Evolutionary conservation across 1,139 yeast species (phyloP).

Genomic region (Kurtzmaniella quercitrusa): DNA sequence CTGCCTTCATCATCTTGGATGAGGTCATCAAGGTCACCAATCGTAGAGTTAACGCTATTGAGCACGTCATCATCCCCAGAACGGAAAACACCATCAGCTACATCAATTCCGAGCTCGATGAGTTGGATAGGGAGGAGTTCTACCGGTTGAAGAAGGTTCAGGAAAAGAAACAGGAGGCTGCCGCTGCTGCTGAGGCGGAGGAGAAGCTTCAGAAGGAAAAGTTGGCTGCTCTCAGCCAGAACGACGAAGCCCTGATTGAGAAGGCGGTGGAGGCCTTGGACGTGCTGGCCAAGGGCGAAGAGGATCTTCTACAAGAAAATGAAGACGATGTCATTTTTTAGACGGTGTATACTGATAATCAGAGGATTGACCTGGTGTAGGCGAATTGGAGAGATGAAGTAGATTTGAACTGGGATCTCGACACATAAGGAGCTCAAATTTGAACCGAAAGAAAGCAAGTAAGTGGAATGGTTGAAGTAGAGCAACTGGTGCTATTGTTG

Average conservation of each 20-base stretch:
- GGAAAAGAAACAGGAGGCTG: constrained; percentile 85
- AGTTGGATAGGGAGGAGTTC: constrained; percentile 96
- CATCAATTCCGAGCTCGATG: constrained; percentile 94
- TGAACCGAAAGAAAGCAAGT: no score
- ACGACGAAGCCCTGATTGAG: constrained; percentile 13
- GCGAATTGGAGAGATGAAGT: neutral
- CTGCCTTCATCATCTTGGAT: constrained; percentile 93
- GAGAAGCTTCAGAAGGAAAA: constrained; percentile 21
- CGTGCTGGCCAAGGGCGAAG: constrained; percentile 16
- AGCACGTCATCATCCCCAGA: constrained; percentile 95
- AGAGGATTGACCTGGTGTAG: no score
- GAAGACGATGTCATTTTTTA: constrained; percentile 44
- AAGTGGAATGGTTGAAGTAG: no score
- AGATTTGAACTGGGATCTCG: no score
- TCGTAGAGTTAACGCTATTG: constrained; percentile 97
- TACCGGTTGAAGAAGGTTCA: constrained; percentile 95
- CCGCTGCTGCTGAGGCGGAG: constrained; percentile 60
- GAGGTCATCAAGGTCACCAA: constrained; percentile 97
- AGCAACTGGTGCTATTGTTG: no score
- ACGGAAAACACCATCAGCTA: constrained; percentile 92
- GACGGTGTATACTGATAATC: constrained; percentile 1
- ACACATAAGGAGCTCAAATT: no score
- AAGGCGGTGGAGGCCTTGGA: constrained; percentile 23
- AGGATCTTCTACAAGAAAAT: constrained; percentile 32
- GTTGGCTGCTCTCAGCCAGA: constrained; percentile 3